Base-by-base conservation (phyloP, 192 early-diverging fungal genomes). In the Backusella tarrabulga region DNA sequence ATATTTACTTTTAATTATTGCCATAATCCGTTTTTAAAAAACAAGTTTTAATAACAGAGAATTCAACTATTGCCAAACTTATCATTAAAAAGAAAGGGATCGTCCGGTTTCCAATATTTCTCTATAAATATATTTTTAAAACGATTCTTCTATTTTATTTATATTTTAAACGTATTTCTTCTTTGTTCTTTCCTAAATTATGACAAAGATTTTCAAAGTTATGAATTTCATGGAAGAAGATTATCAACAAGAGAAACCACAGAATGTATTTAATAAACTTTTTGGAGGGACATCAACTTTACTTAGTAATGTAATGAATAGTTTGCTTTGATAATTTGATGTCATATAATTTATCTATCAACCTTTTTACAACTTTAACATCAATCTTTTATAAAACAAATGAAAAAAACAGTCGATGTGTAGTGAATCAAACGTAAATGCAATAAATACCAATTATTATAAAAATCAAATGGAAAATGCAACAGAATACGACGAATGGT, bases 401-500 rank as follows among this genome's bases (percentile, higher is more conserved):
- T 63, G 12, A 50, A 63, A 9, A 9, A 63, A 63, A 63, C 26
- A 63, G 56, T 26, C 9, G 12, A 14, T 63, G 3, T 63, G 56
- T 9, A 63, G 8, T 14, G 23, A 63, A 14, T 63, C 56, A 12
- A 23, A 29, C 12, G 23, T 3, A 63, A 63, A 63, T 26, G 23
- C 26, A 29, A 63, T 63, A 63, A 29, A 9, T 5, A 4, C n/a
- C 26, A 29, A 63, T 8, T 89, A 87, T 52, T 91, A 85, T 46
- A 78, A 80, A 34, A 85, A 89, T 32, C 56, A 87, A 7, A 71
- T 92, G 38, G 40, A 71, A n/a, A 78, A 81, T 11, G 91, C 93
- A n/a, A 88, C 84, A n/a, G 86, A 84, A 46, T 93, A 91, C 73
- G 86, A 91, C 14, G 88, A 94, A 78, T 94, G 91, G 91, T 80